Evolutionary conservation across 805 yeast species (phyloP), one percentile per base, ranked within the genome.

Genomic region (Debaryomyces tyrocola): DNA sequence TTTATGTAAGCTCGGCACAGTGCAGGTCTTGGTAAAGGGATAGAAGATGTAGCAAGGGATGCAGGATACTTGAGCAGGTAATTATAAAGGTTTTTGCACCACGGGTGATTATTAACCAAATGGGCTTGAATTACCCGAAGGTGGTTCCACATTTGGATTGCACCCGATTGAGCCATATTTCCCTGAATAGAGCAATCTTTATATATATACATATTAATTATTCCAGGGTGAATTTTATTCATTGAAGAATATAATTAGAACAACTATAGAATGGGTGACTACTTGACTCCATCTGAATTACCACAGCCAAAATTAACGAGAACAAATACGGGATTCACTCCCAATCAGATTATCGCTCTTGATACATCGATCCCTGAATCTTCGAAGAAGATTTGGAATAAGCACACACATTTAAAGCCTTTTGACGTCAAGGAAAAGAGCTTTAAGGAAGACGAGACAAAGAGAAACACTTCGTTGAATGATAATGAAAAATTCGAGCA

Each of bases 251-350:
- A 24, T 40, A 12, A 37, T 11, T 8, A 17, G 39, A 36, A 15
- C 20, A 37, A 20, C 8, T 27, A 29, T 21, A 46, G 6, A 35
- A 66, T 68, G 72, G 63, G 69, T 44, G 74, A 67, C 55, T 67
- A 63, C 50, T 59, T 66, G 42, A 68, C 74, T 33, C 74, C 74
- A 15, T 36, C 66, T 24, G 66, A 63, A 33, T 54, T 69, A 50
- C 75, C 76, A 15, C 66, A 56, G 40, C 74, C 75, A 39, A 63
- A 63, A 45, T 84, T 85, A 58, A 76, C 83, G 61, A 78, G 97
- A 59, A 83, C 96, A 39, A 77, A 88, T 57, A 88, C 96, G 0
- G 97, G 97, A 28, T 87, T 90, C 67, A 83, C 96, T 4, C 96
- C 96, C 9, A 86, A 87, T 55, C 96, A 90, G 66, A 87, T 90